Evolutionary conservation across 129 eudicot genomes (phyloP), one percentile per base, ranked within the genome.

Genomic region (Flaveria robusta): DNA sequence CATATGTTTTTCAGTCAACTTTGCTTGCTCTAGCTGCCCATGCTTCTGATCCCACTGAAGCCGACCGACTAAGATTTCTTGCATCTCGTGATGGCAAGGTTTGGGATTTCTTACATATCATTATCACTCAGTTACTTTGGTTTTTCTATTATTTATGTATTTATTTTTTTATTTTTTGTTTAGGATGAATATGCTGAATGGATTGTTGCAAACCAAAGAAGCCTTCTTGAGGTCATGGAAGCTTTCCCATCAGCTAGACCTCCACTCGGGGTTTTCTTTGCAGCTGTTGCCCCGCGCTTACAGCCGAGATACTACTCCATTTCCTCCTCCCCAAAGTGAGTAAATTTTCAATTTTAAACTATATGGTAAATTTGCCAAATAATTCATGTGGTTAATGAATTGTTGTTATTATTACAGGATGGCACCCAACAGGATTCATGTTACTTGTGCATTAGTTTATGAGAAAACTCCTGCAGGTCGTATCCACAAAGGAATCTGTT

Each of bases 71-170:
- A 50, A 84, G 76, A 74, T 77, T 85, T 80, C 97, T 94, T 84
- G 96, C 98, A 51, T 89, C 96, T 27, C 96, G 96, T 74, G 90
- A 84, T 71, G 98, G 98, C 82, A 94, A 94, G 98, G 98, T 94
- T 59, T 47, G 84, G 81, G 26, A 52, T 68, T 39, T 50, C 43
- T 65, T 46, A 43, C 27, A 46, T 15, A 18, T 27, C 45, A 18
- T 26, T 18, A 66, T 26, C 67, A 12, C 41, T 26, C 67, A 13
- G 27, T 60, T 3, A 26, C 18, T 13, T 60, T 0, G n/a, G 15
- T 13, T 60, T 60, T 60, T 12, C 9, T 56, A 8, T 56, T 22
- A 11, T 20, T 26, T 20, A 60, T 9, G 31, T 37, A 16, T 41
- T 43, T 20, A 10, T 18, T 63, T 75, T 9, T 41, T 54, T 2